Evolutionary conservation across 768 basidiomycete species (phyloP), one percentile per base, ranked within the genome.

Genomic region (Lentinula detonsa): DNA sequence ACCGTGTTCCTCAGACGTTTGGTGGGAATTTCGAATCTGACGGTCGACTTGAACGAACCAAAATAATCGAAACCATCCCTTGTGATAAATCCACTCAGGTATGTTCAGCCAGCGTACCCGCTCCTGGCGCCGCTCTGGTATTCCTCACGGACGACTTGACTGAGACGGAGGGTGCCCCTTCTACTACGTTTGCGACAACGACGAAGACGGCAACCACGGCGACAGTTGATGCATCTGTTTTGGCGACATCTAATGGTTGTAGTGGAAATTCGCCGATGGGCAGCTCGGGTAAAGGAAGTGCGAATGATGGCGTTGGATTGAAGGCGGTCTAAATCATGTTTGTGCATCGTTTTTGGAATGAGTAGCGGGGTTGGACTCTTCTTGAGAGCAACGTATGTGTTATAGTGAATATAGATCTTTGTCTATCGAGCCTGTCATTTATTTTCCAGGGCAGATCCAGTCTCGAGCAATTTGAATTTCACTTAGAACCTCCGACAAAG

Each of bases 61-160:
- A 80, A 56, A 66, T 76, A 53, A 77, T 89, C 6, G 73, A 80
- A 46, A 85, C 80, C 0, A 75, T 90, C 34, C 60, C 71, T 7
- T 94, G 91, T 65, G 77, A 85, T 65, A 73, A 76, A 54, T 70
- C 69, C 10, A 72, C 73, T 37, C 76, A 79, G 63, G 74, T 77
- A 2, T 92, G 90, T 72, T 68, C 73, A 21, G 76, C 91, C 61
- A 73, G 72, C n/a, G 85, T 91, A 28, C 81, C 82, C 15, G 87
- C 88, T 0, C 90, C 91, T 0, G 81, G 80, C 33, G 83, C 83
- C 39, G 88, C 86, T 0, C 75, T 93, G 39, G 88, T 92, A 42
- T 91, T 89, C 77, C 74, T 91, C 16, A 79, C 74, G 4, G 39
- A 58, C 43, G 48, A 34, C 10, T 64, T 75, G 51, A 65, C 70